These are phyloP conservation scores for Fusarium poae DNA, from an alignment of 2,329 filamentous ascomycete species.

Conservation along the genomic window DNA sequence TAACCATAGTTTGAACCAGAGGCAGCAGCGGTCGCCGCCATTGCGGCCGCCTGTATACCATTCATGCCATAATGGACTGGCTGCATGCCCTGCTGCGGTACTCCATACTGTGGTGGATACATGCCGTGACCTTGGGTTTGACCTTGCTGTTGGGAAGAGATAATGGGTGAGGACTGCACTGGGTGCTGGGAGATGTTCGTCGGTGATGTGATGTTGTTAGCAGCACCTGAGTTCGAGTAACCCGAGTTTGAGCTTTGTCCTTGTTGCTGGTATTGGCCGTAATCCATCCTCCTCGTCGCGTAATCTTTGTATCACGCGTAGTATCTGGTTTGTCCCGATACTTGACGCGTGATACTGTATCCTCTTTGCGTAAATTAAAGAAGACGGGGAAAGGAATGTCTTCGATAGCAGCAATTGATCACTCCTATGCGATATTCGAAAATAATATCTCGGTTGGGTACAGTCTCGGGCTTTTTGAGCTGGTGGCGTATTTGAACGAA, in stretches of 20 bases:
- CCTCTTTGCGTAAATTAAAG: slow-evolving; percentile 22
- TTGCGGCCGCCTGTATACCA: slow-evolving; percentile 88
- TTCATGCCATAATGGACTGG: slow-evolving; percentile 76
- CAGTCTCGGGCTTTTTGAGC: slow-evolving; percentile 61
- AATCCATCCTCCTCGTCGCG: slow-evolving; percentile 73
- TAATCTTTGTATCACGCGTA: slow-evolving; percentile 38
- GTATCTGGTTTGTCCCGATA: slow-evolving; percentile 22
- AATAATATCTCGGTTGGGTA: slow-evolving; percentile 55
- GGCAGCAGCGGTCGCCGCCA: slow-evolving; percentile 91
- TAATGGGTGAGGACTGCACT: slow-evolving; percentile 82
- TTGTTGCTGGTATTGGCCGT: slow-evolving; percentile 74
- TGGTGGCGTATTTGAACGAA: slow-evolving; percentile 42
- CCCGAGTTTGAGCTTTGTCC: slow-evolving; percentile 74
- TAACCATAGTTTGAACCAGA: slow-evolving; percentile 84
- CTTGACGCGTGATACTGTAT: slow-evolving; percentile 26
- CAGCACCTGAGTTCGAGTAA: slow-evolving; percentile 70
- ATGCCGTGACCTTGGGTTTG: slow-evolving; percentile 78
- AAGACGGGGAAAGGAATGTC: slow-evolving; percentile 43
- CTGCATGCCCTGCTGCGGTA: slow-evolving; percentile 80
- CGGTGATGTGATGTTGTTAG: slow-evolving; percentile 77
- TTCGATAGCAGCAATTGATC: slow-evolving; percentile 44
- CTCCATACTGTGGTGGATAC: slow-evolving; percentile 83
- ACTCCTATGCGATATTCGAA: slow-evolving; percentile 46
- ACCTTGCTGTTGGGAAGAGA: slow-evolving; percentile 76
- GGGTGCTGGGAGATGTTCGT: slow-evolving; percentile 76